These are phyloP conservation scores for Triadica sebifera DNA, from an alignment of 345 rosid species.

Conservation along the genomic window DNA sequence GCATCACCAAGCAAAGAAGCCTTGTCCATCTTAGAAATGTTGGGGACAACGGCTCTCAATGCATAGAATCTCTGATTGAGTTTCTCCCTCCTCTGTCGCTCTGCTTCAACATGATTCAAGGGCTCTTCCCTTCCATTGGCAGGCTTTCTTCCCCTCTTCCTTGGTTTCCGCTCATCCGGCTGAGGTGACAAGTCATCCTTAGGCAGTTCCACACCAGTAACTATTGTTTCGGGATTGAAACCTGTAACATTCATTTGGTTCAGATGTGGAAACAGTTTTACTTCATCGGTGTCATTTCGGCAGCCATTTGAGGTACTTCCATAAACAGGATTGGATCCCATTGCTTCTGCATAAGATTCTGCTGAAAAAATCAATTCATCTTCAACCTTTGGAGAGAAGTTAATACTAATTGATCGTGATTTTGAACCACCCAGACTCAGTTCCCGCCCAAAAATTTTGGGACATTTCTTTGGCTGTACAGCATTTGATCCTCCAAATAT, in stretches of 20 bases:
- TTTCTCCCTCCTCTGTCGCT: slow-evolving; percentile 92
- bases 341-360: too few relatives aligned
- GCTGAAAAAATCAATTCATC: slow-evolving; percentile 65
- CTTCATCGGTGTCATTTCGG: slow-evolving; percentile 39
- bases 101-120: slow-evolving; percentile 92
- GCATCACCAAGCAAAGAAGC: slow-evolving; percentile 94
- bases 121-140: slow-evolving; percentile 99
- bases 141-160: slow-evolving; percentile 95
- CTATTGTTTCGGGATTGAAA: slow-evolving; percentile 37
- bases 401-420: slow-evolving; percentile 65
- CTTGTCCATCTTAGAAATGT: slow-evolving; percentile 95
- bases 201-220: slow-evolving; percentile 47
- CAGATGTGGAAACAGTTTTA: slow-evolving; percentile 47
- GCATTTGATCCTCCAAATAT: slow-evolving; percentile 58
- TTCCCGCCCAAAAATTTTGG: slow-evolving; percentile 85
- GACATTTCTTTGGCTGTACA: slow-evolving; percentile 54
- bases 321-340: slow-evolving; percentile 50
- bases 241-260: slow-evolving; percentile 42
- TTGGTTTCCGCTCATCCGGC: slow-evolving; percentile 77
- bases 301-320: slow-evolving; percentile 56
- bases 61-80: slow-evolving; percentile 97
- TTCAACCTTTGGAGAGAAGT: slow-evolving; percentile 82
- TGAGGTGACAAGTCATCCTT: slow-evolving; percentile 60
- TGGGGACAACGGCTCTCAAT: slow-evolving; percentile 83
- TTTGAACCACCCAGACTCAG: slow-evolving; percentile 70